Percentiles rank a stretch among this genome's conserved stretches.
Evolutionary conservation across 176 grass and related monocot genomes (phyloP).

Genomic region (Oryza longistaminata): DNA sequence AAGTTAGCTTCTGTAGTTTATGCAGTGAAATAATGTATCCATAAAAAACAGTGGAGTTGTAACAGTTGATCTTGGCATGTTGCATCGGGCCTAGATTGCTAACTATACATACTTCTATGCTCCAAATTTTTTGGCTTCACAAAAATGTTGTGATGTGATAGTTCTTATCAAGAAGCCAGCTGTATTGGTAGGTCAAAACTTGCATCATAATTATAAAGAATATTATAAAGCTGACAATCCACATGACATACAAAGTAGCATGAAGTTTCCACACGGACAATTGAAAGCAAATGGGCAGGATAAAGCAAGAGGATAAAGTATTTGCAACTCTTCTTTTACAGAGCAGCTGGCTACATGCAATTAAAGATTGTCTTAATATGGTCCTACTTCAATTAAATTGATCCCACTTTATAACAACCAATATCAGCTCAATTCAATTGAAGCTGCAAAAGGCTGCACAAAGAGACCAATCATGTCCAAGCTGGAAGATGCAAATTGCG

Average conservation of each 20-base stretch:
- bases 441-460: constrained; percentile 33
- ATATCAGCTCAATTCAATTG: constrained; percentile 43
- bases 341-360: constrained; percentile 38
- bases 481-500: constrained; percentile 26
- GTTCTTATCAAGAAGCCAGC: constrained; percentile 26
- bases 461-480: constrained; percentile 40
- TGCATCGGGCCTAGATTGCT: not conserved
- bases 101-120: not conserved
- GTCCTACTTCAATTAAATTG: constrained; percentile 55
- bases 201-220: constrained; percentile 36
- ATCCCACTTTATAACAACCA: constrained; percentile 50
- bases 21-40: not conserved
- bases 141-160: not conserved
- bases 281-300: constrained; percentile 29
- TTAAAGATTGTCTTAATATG: constrained; percentile 42
- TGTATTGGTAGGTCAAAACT: constrained; percentile 28
- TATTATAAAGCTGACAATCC: constrained; percentile 44
- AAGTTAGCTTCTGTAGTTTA: not conserved
- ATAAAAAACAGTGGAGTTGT: not conserved
- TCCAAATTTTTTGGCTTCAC: not conserved
- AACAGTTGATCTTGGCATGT: not conserved
- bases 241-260: constrained; percentile 49
- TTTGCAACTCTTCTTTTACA: constrained; percentile 39
- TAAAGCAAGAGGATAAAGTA: constrained; percentile 51
- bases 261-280: constrained; percentile 58